These are phyloP conservation scores for Chlorencoelia australis DNA, from an alignment of 2,329 filamentous ascomycete genomes.

Conservation along the genomic window DNA sequence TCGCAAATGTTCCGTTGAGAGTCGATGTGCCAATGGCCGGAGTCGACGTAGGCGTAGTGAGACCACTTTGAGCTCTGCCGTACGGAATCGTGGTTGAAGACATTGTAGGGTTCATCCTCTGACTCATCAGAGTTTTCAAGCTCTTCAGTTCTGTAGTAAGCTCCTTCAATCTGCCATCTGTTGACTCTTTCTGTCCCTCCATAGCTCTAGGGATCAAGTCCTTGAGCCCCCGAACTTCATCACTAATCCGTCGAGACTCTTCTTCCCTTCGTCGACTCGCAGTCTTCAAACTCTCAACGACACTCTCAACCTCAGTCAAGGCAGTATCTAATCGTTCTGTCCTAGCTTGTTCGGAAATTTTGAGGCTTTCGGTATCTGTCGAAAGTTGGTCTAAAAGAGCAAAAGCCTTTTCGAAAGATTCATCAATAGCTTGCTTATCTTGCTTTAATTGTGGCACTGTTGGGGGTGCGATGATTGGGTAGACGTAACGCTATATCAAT, in stretches of 20 bases:
- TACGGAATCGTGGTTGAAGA: slow-evolving; percentile 21
- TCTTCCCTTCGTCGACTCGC: slow-evolving; percentile 75
- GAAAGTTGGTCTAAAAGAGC: slow-evolving; percentile 82
- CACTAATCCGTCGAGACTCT: slow-evolving; percentile 74
- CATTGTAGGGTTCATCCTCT: slow-evolving; percentile 40
- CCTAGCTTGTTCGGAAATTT: slow-evolving; percentile 73
- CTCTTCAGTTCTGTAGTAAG: slow-evolving; percentile 83
- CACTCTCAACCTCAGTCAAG: slow-evolving; percentile 72
- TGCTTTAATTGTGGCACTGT: slow-evolving; percentile 89
- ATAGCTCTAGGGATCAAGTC: slow-evolving; percentile 82
- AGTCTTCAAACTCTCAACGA: slow-evolving; percentile 72
- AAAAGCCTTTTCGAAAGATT: slow-evolving; percentile 88
- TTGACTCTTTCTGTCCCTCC: slow-evolving; percentile 74
- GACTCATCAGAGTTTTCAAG: slow-evolving; percentile 74
- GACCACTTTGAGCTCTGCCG: slow-evolving; percentile 15
- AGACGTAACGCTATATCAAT: slow-evolving; percentile 64
- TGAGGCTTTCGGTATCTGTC: slow-evolving; percentile 81
- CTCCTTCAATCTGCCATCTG: slow-evolving; percentile 73
- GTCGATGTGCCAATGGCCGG: slow-evolving; percentile 7
- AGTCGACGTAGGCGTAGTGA: slow-evolving; percentile 6
- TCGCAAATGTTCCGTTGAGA: slow-evolving; percentile 12
- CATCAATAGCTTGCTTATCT: slow-evolving; percentile 87
- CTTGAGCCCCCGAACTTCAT: slow-evolving; percentile 75
- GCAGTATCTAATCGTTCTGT: slow-evolving; percentile 76
- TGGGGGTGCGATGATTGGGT: slow-evolving; percentile 82